Conservation (phyloP, 148 eudicot genomes). For the Fagopyrum homotropicum region DNA sequence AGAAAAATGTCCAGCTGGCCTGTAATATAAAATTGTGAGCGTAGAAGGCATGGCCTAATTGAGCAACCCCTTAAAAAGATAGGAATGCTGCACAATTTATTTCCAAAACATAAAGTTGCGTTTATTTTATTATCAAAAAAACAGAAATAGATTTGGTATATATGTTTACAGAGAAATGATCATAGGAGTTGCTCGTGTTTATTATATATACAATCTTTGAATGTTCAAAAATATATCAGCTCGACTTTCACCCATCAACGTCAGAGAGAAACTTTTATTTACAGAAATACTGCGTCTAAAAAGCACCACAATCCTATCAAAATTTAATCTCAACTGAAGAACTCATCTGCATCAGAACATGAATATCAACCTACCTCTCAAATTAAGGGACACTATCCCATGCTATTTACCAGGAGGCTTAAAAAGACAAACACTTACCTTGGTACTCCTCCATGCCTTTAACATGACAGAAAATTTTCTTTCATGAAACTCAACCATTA, state of each 20-base stretch:
- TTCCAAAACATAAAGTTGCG: background rate
- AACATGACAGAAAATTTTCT: background rate
- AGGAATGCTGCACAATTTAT: background rate
- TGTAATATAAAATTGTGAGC: background rate
- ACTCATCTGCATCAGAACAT: background rate
- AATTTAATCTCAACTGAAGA: background rate
- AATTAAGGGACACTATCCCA: background rate
- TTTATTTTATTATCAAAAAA: background rate
- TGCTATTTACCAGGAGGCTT: background rate
- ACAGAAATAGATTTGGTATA: background rate
- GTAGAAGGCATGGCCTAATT: background rate
- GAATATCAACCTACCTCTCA: background rate
- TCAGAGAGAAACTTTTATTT: too few relatives aligned
- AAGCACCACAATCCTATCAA: background rate
- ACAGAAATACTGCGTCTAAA: background rate
- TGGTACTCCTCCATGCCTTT: background rate
- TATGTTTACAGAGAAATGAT: background rate
- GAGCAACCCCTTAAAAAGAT: background rate
- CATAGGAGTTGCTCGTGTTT: too few relatives aligned
- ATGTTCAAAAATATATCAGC: background rate
- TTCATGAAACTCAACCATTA: background rate
- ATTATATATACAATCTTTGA: background rate
- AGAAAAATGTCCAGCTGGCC: background rate
- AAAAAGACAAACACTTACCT: background rate
- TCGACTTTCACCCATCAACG: background rate